Conservation (phyloP, 768 basidiomycete species). For the Boletus patriciae region DNA sequence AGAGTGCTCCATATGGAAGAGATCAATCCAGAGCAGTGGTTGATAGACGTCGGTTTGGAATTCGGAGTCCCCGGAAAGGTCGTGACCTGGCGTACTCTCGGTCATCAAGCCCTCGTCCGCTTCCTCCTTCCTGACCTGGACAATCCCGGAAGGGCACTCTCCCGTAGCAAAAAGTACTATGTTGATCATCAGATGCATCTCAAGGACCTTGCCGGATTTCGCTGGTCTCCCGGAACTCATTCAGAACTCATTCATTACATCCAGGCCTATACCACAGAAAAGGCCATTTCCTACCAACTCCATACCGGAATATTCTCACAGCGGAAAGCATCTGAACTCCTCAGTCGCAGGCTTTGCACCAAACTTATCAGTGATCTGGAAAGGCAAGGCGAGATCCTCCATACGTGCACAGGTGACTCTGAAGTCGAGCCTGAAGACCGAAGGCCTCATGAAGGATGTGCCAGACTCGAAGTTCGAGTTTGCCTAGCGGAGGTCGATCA, state of each 20-base stretch:
- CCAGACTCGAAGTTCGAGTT: constrained; percentile 1
- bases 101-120: background rate
- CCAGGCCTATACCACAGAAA: constrained; percentile 12
- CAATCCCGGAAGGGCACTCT: rapidly evolving
- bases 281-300: constrained; percentile 10
- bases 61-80: background rate
- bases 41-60: background rate
- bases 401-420: background rate
- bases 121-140: background rate
- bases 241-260: background rate
- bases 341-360: background rate
- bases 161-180: background rate
- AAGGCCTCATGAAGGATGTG: constrained; percentile 2
- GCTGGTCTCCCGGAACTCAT: background rate
- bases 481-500: background rate
- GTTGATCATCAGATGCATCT: background rate
- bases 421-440: too few species aligned
- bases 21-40: background rate
- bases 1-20: background rate
- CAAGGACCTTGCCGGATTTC: constrained; percentile 3
- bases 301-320: background rate
- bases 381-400: background rate
- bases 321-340: background rate
- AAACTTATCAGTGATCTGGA: background rate
- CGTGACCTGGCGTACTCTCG: background rate